These are phyloP conservation scores for Blastocystis sp. DNA, from an alignment of 352 stramenopile genomes.

Conservation along the genomic window DNA sequence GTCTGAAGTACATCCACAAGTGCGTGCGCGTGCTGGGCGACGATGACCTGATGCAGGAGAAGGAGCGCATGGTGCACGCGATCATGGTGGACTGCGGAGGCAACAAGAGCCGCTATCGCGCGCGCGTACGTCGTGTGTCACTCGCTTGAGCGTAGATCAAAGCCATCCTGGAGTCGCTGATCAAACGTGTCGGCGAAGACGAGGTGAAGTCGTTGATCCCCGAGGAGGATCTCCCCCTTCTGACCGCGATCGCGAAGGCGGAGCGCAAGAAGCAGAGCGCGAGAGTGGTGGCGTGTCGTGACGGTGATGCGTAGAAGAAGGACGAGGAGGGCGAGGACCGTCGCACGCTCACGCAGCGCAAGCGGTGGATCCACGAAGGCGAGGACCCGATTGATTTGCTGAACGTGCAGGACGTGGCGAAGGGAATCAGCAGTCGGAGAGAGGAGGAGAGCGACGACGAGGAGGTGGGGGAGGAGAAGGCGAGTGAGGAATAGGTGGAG, in stretches of 20 bases:
- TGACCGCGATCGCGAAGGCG: not conserved
- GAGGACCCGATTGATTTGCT: conserved; percentile 45
- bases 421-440: not conserved
- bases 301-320: not conserved
- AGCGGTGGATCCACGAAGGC: conserved; percentile 30
- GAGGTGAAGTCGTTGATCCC: not conserved
- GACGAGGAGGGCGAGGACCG: not conserved
- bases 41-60: conserved; percentile 6
- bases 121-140: not conserved
- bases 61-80: not conserved
- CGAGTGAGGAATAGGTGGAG: conserved; percentile 1
- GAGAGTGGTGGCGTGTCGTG: not conserved
- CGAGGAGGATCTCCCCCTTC: conserved; percentile 9
- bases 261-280: conserved; percentile 11
- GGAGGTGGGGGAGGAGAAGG: not conserved
- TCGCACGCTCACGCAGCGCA: not conserved
- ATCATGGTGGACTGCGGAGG: not conserved
- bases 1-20: conserved; percentile 64
- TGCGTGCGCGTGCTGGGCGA: conserved; percentile 3
- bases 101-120: conserved; percentile 28
- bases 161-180: conserved; percentile 1
- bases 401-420: conserved; percentile 27
- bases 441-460: conserved; percentile 18
- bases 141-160: not conserved
- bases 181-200: conserved; percentile 18